Percentiles rank a stretch among this genome's conserved stretches.
Evolutionary conservation across 2,329 filamentous ascomycete genomes (phyloP).

Genomic region (Exophiala sideris): DNA sequence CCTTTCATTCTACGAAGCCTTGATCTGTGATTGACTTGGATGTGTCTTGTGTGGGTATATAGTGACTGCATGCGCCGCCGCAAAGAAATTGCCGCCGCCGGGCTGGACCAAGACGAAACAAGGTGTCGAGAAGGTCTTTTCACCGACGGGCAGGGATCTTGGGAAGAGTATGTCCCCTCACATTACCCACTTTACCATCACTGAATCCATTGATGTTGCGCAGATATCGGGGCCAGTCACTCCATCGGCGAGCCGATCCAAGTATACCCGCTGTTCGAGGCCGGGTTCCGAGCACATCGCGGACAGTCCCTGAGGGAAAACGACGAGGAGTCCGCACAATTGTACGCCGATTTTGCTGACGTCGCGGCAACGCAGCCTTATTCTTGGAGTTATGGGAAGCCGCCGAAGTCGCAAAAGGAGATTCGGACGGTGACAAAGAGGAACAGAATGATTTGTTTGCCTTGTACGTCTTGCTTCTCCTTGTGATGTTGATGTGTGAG

Average conservation of each 20-base stretch:
- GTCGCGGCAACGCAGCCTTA: conserved; percentile 52
- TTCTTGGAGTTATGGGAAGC: conserved; percentile 57
- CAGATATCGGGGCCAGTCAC: conserved; percentile 57
- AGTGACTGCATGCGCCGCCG: conserved; percentile 54
- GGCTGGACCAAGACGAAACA: conserved; percentile 56
- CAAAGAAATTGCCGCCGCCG: conserved; percentile 54
- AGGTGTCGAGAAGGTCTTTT: conserved; percentile 47
- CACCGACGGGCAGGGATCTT: conserved; percentile 49
- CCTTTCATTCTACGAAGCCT: neutral
- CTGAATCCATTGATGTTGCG: neutral
- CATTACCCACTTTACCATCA: neutral
- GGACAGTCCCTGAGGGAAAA: conserved; percentile 56
- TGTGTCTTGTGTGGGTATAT: neutral
- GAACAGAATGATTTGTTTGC: conserved; percentile 67
- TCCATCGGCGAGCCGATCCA: conserved; percentile 62
- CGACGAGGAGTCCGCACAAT: conserved; percentile 54
- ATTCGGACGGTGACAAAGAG: conserved; percentile 55
- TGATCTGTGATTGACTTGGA: neutral
- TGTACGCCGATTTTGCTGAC: conserved; percentile 61
- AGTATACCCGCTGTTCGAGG: conserved; percentile 66
- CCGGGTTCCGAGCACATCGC: conserved; percentile 57
- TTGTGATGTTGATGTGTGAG: neutral
- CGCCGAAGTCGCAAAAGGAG: conserved; percentile 43
- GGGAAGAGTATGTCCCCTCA: conserved; percentile 37
- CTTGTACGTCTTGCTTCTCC: conserved; percentile 49